A percentile compares a stretch with the other conserved stretches of the same genome.
These are phyloP conservation scores for Xylariaceae sp. DNA, from an alignment of 2,329 filamentous ascomycete species.

Conservation along the genomic window DNA sequence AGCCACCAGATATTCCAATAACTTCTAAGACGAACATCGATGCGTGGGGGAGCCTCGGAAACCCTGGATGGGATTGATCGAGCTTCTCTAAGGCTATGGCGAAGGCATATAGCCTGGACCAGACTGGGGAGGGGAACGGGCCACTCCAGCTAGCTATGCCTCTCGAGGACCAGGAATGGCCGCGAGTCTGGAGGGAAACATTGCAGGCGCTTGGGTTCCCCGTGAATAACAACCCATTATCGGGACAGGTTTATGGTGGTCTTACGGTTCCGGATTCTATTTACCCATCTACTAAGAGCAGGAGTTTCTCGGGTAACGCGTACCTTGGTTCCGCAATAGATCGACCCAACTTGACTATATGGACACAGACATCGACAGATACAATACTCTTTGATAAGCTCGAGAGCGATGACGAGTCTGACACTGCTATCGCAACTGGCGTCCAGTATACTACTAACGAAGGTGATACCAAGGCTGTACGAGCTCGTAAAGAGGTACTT, in stretches of 20 bases:
- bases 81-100: too few species aligned
- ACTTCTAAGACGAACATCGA: too few species aligned
- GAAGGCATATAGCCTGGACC: too few species aligned
- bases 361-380: constrained; percentile 7
- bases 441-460: constrained; percentile 6
- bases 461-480: constrained; percentile 20
- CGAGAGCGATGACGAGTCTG: too few species aligned
- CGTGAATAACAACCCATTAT: constrained; percentile 5
- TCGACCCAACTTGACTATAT: constrained; percentile 14
- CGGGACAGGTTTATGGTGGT: constrained; percentile 4
- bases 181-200: constrained; percentile 9
- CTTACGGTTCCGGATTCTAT: constrained; percentile 14
- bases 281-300: constrained; percentile 2
- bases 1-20: too few species aligned
- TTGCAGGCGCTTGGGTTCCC: constrained; percentile 11
- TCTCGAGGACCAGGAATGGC: constrained; percentile 8
- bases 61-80: too few species aligned
- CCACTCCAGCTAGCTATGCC: constrained; percentile 10
- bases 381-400: constrained; percentile 16
- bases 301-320: constrained; percentile 19
- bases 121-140: background rate
- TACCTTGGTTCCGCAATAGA: constrained; percentile 9
- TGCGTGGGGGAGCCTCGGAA: too few species aligned
- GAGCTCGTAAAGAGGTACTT: constrained; percentile 44
- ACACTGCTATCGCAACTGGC: constrained; percentile 6